These are phyloP conservation scores for Amanita rubescens DNA, from an alignment of 768 basidiomycete species.

Conservation along the genomic window DNA sequence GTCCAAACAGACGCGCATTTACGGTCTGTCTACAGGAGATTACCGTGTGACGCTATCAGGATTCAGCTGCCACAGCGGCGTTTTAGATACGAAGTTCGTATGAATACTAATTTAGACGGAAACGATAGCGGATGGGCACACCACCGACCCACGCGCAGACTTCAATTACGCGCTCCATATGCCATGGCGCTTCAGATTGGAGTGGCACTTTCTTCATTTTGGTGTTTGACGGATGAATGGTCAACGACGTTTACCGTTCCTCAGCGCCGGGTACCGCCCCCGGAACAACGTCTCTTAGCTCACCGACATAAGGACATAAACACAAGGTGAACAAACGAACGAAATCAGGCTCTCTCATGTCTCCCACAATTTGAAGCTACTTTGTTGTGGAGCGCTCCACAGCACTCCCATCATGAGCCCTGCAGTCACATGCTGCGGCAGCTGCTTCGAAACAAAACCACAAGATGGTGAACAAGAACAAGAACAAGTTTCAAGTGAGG, in stretches of 20 bases:
- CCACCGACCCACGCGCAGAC: constrained; percentile 38
- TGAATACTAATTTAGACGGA: constrained; percentile 2
- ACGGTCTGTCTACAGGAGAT: too few species aligned
- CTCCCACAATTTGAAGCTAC: too few species aligned
- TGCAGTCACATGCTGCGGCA: too few species aligned
- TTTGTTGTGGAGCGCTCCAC: too few species aligned
- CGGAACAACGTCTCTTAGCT: constrained; percentile 30
- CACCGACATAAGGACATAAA: constrained; percentile 32
- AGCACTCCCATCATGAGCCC: too few species aligned
- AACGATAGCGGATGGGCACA: constrained; percentile 14
- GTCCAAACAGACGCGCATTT: too few species aligned
- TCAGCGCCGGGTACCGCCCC: constrained; percentile 9
- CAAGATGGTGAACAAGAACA: too few species aligned
- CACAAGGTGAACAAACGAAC: too few species aligned
- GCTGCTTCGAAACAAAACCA: too few species aligned
- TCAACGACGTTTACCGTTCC: constrained; percentile 38
- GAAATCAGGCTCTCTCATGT: too few species aligned
- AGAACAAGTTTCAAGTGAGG: too few species aligned
- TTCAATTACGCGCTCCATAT: constrained; percentile 57
- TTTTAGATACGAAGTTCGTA: constrained; percentile 3
- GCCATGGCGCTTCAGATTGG: constrained; percentile 70
- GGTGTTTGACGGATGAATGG: constrained; percentile 72
- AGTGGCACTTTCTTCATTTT: constrained; percentile 51
- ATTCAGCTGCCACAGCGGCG: constrained; percentile 17
- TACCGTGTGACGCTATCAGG: too few species aligned